These are phyloP conservation scores for Cocos nucifera DNA, from an alignment of 176 grass and related monocot genomes.

Conservation along the genomic window DNA sequence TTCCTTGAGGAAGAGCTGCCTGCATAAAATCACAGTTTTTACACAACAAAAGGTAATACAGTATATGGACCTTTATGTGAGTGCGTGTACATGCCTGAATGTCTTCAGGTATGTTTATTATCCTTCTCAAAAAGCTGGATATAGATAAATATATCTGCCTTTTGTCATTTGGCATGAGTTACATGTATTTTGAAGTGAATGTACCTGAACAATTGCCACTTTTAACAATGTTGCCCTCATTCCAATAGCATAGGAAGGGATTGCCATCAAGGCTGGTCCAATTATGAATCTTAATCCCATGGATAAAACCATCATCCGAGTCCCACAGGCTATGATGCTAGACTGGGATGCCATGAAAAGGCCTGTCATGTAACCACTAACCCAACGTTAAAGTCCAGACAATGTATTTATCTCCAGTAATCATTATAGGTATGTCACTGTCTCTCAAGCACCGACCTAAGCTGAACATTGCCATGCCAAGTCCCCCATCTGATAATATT, in stretches of 20 bases:
- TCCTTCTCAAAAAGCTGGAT: too few species aligned
- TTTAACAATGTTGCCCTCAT: constrained; percentile 54
- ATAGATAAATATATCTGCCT: too few species aligned
- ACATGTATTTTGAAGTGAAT: neutral
- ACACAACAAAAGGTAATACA: too few species aligned
- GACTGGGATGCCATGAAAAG: constrained; percentile 72
- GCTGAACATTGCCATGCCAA: constrained; percentile 99
- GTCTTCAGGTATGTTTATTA: too few species aligned
- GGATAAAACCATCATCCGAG: constrained; percentile 48
- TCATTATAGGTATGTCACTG: constrained; percentile 2
- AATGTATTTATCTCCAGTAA: neutral
- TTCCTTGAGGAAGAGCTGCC: constrained; percentile 92
- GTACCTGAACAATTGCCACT: constrained; percentile 78
- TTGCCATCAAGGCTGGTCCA: constrained; percentile 59
- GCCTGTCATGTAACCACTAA: constrained; percentile 27
- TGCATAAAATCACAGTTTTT: constrained; percentile 15
- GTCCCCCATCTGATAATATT: constrained; percentile 80
- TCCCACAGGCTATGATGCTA: constrained; percentile 77
- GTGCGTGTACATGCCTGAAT: too few species aligned
- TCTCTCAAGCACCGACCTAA: constrained; percentile 37
- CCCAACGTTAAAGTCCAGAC: neutral
- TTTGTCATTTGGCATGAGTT: neutral
- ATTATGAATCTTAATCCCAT: constrained; percentile 64
- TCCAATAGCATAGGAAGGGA: constrained; percentile 57
- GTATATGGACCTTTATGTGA: too few species aligned